Evolutionary conservation across 176 grass and related monocot genomes (phyloP).

Genomic region (Pharus latifolius): DNA sequence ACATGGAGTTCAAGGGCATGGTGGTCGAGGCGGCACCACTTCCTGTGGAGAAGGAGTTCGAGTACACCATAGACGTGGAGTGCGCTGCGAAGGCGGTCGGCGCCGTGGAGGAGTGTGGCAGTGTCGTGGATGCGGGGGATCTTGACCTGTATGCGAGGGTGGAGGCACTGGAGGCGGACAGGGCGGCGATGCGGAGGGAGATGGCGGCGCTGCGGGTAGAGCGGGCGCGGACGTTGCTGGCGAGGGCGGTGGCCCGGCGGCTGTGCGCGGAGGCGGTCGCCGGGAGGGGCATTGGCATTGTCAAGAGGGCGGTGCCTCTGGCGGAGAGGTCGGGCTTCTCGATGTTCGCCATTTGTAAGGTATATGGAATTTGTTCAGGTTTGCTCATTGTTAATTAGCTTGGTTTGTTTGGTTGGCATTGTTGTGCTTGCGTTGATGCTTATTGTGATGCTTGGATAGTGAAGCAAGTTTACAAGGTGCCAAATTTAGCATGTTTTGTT

Average conservation of each 20-base stretch:
- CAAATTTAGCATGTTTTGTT: too few species aligned
- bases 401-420: too few species aligned
- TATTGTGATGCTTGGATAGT: too few species aligned
- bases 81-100: background rate
- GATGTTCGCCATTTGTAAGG: constrained; percentile 34
- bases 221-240: constrained; percentile 20
- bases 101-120: background rate
- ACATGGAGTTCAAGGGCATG: background rate
- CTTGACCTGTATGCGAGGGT: constrained; percentile 34
- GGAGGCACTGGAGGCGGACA: constrained; percentile 32
- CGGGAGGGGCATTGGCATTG: background rate
- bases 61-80: background rate
- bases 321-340: constrained; percentile 8
- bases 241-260: constrained; percentile 22
- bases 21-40: background rate
- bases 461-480: too few species aligned
- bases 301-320: constrained; percentile 7
- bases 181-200: constrained; percentile 12
- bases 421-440: too few species aligned
- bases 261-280: constrained; percentile 11
- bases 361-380: background rate
- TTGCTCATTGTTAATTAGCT: too few species aligned
- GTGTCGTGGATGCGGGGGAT: too few species aligned
- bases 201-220: constrained; percentile 25
- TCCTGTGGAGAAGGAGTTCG: background rate